Evolutionary conservation across 208 protist genomes (phyloP), one percentile per base, ranked within the genome.

Genomic region (Porcisia hertigi): DNA sequence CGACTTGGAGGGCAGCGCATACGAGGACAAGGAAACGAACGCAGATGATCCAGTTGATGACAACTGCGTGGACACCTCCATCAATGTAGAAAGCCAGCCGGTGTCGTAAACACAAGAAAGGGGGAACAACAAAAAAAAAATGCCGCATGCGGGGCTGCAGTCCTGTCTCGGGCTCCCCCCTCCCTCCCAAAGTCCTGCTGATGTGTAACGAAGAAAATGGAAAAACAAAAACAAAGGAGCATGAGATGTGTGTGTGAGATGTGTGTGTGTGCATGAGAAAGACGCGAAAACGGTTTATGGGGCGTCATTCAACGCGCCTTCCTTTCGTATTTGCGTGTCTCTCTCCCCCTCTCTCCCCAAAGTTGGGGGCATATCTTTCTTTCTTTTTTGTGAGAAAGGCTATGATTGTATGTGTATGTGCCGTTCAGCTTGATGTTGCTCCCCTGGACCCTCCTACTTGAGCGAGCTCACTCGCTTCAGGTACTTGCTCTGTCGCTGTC

Each of bases 21-120:
- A 36, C 43, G 41, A 53, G 36, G 5, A 41, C 66, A 57, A 67
- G 11, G 11, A 34, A 18, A 67, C 63, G 23, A 49, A 9, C 47
- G 47, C 30, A 49, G 66, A 71, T 57, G n/a, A 25, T 57, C 49
- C 5, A 30, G 54, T 30, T 18, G 47, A 53, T 9, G 66, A 12
- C 25, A 55, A n/a, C 45, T 36, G 30, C 47, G 30, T 18, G 1
- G 66, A 71, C 23, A 49, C 11, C 25, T n/a, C 25, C 66, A 57
- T 41, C 66, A 45, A 71, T 71, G 66, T 57, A 57, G 45, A 71
- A 57, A 43, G 16, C 47, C 54, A 57, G 25, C 25, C 66, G 4
- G 12, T 30, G 18, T 23, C 3, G 11, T 55, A 14, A 49, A 49
- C 1, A 14, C 3, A 14, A 49, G 14, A 43, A 67, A 4, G 52